A percentile compares a stretch with the other conserved stretches of the same genome.
These are phyloP conservation scores for Aspergillus diversus DNA, from an alignment of 495 filamentous ascomycete genomes.

Conservation along the genomic window DNA sequence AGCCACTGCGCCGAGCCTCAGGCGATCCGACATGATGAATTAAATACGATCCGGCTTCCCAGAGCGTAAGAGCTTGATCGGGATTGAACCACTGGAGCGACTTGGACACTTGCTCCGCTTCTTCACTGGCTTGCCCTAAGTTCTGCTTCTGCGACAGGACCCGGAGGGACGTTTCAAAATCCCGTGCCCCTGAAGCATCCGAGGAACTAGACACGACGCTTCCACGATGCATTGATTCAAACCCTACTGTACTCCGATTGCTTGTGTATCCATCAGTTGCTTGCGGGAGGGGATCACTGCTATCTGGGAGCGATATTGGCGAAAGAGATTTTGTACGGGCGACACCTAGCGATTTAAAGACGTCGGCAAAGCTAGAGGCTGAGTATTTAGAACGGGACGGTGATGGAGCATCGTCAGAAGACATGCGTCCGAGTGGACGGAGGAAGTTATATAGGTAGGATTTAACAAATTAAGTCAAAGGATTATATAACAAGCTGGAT, in stretches of 20 bases:
- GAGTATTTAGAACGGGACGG: conserved; percentile 41
- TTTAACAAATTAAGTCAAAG: conserved; percentile 22
- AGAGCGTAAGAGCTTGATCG: conserved; percentile 46
- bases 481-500: conserved; percentile 28
- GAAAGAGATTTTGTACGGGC: conserved; percentile 46
- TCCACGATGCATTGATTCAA: conserved; percentile 51
- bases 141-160: conserved; percentile 42
- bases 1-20: conserved; percentile 44
- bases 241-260: conserved; percentile 36
- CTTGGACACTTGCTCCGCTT: conserved; percentile 44
- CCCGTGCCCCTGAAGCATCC: conserved; percentile 45
- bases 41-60: conserved; percentile 47
- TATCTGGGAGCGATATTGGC: conserved; percentile 41
- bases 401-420: conserved; percentile 50
- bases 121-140: conserved; percentile 43
- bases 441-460: conserved; percentile 17
- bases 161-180: conserved; percentile 44
- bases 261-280: conserved; percentile 37
- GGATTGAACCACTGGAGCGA: conserved; percentile 40
- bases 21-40: conserved; percentile 41
- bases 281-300: conserved; percentile 37
- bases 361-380: conserved; percentile 49
- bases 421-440: conserved; percentile 49
- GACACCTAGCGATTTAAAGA: conserved; percentile 50
- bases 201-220: conserved; percentile 50